These are phyloP conservation scores for Exophiala spinifera DNA, from an alignment of 2,329 filamentous ascomycete genomes.

Conservation along the genomic window DNA sequence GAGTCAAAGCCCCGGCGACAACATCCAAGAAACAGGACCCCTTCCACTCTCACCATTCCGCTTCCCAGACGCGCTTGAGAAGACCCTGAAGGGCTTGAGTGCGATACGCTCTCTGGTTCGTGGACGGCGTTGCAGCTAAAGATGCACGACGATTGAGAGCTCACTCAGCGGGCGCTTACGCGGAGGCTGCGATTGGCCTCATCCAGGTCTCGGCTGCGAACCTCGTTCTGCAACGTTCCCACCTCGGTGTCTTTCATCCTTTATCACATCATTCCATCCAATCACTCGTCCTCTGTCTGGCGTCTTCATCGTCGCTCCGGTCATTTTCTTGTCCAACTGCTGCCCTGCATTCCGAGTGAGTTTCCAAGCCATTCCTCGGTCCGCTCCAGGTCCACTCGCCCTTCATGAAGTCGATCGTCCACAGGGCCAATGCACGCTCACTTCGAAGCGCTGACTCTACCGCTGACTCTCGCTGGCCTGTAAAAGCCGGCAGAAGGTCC, in stretches of 20 bases:
- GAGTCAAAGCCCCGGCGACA: too few species aligned
- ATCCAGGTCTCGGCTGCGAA: background rate
- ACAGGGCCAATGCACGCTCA: conserved; percentile 23
- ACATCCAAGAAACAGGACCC: too few species aligned
- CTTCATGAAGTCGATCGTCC: conserved; percentile 3
- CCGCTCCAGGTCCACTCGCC: conserved; percentile 20
- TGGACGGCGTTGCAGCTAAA: background rate
- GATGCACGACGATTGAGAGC: background rate
- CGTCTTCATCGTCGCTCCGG: background rate
- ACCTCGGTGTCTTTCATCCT: background rate
- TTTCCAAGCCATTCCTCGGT: conserved; percentile 12
- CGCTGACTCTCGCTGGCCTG: conserved; percentile 4
- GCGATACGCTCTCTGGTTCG: background rate
- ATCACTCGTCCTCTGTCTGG: conserved; percentile 2
- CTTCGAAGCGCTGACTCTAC: conserved; percentile 25
- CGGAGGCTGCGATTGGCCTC: background rate
- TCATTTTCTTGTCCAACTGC: background rate
- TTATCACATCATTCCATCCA: background rate
- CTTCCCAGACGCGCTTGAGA: background rate
- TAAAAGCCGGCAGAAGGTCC: conserved; percentile 9
- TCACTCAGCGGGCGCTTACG: background rate
- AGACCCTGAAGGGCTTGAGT: background rate
- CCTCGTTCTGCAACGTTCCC: too few species aligned
- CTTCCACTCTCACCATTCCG: too few species aligned
- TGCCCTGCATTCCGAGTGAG: conserved; percentile 2